phyloP scores from a whole-genome alignment of 352 stramenopile species.

The Pythium insidiosum region DNA sequence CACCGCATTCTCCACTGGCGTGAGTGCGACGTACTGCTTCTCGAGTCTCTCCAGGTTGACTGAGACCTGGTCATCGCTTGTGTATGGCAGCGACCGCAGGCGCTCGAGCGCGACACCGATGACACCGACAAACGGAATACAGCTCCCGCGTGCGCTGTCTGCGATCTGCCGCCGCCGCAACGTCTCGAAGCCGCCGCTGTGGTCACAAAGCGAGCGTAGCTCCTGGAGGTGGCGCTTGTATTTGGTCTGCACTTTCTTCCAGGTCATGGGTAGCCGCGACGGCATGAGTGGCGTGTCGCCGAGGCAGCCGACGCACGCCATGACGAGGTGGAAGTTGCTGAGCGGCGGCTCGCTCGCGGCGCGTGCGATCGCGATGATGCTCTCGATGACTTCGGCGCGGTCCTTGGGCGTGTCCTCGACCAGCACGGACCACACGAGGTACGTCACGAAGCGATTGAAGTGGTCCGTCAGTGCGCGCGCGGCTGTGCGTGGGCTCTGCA shows the following conservation, averaged over 20 bases:
- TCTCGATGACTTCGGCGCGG: constrained; percentile 59
- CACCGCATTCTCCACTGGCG: constrained; percentile 14
- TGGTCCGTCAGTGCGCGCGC: constrained; percentile 45
- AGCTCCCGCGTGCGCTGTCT: constrained; percentile 26
- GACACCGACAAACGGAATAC: constrained; percentile 71
- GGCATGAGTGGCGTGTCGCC: constrained; percentile 65
- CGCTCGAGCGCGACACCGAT: constrained; percentile 62
- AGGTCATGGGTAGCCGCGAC: constrained; percentile 53
- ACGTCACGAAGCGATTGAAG: constrained; percentile 59
- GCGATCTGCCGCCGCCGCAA: constrained; percentile 44
- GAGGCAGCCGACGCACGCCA: constrained; percentile 67
- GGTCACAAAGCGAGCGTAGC: constrained; percentile 53
- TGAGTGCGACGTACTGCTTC: constrained; percentile 11
- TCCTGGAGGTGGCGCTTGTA: constrained; percentile 59
- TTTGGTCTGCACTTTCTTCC: constrained; percentile 62
- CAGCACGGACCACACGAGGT: constrained; percentile 70
- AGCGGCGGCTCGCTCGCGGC: constrained; percentile 28
- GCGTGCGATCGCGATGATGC: constrained; percentile 57
- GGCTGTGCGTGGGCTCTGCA: constrained; percentile 32
- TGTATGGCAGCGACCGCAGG: constrained; percentile 19
- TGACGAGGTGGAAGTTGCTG: constrained; percentile 75
- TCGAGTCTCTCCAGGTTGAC: constrained; percentile 15
- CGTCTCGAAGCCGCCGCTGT: constrained; percentile 64
- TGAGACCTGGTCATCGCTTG: neutral
- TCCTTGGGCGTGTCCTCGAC: constrained; percentile 60